Conservation (phyloP, 805 yeast species). For the Lipomyces starkeyi region DNA sequence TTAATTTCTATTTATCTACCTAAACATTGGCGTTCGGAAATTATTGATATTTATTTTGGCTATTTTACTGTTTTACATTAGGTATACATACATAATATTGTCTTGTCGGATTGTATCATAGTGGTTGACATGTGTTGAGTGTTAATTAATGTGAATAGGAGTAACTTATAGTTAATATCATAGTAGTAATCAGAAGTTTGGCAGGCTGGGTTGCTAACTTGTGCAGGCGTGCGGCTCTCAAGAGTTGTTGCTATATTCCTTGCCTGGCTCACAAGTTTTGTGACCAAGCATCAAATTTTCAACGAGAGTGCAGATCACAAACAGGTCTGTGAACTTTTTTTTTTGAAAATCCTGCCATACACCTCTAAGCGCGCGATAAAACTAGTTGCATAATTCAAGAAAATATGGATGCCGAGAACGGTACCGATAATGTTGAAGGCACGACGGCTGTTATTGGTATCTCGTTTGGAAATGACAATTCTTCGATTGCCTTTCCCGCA, state of each 20-base stretch:
- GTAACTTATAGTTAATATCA: too few relatives aligned
- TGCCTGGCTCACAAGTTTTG: neutral
- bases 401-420: constrained; percentile 5
- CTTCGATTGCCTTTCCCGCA: constrained; percentile 85
- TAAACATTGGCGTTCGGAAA: neutral
- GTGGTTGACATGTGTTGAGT: neutral
- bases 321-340: neutral
- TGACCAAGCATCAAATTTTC: neutral
- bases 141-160: neutral
- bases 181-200: neutral
- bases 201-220: too few relatives aligned
- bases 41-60: neutral
- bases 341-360: neutral
- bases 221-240: neutral
- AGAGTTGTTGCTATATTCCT: neutral
- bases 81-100: neutral
- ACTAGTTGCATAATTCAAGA: too few relatives aligned
- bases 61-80: neutral
- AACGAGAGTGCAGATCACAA: neutral
- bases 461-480: constrained; percentile 94
- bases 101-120: neutral
- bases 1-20: neutral
- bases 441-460: constrained; percentile 78
- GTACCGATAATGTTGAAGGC: constrained; percentile 15
- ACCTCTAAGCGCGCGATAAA: neutral